These are phyloP conservation scores for Trichophyton mentagrophytes DNA, from an alignment of 2,329 filamentous ascomycete genomes.

Conservation along the genomic window DNA sequence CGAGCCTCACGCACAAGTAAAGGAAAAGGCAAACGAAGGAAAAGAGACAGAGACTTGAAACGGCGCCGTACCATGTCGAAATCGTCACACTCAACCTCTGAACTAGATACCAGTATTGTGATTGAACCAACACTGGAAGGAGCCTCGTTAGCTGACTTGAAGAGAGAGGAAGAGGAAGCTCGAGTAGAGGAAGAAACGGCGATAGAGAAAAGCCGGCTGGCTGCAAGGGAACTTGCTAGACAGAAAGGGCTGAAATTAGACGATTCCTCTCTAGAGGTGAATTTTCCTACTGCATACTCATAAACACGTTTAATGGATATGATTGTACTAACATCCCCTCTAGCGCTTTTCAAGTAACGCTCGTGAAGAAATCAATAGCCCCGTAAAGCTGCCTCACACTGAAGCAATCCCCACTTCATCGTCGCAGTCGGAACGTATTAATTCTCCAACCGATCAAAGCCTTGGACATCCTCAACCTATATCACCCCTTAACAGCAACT, in stretches of 20 bases:
- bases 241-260: slow-evolving; percentile 38
- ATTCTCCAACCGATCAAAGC: neutral
- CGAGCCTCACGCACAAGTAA: slow-evolving; percentile 28
- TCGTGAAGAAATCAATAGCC: too few relatives aligned
- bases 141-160: slow-evolving; percentile 42
- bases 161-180: slow-evolving; percentile 44
- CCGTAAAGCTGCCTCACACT: too few relatives aligned
- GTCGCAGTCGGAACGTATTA: neutral
- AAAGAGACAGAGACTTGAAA: slow-evolving; percentile 18
- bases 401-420: neutral
- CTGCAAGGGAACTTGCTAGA: slow-evolving; percentile 43
- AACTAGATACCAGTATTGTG: slow-evolving; percentile 15
- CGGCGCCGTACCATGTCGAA: slow-evolving; percentile 15
- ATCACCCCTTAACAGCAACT: neutral
- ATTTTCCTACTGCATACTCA: too few relatives aligned
- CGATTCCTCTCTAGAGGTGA: slow-evolving; percentile 21
- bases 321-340: too few relatives aligned
- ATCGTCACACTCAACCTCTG: slow-evolving; percentile 17
- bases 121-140: slow-evolving; percentile 23
- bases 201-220: slow-evolving; percentile 41
- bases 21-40: slow-evolving; percentile 23
- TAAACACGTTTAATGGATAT: neutral
- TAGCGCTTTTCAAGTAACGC: too few relatives aligned
- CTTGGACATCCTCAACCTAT: neutral
- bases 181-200: slow-evolving; percentile 44